These are phyloP conservation scores for Saturnispora dispora DNA, from an alignment of 805 yeast species.

Conservation along the genomic window DNA sequence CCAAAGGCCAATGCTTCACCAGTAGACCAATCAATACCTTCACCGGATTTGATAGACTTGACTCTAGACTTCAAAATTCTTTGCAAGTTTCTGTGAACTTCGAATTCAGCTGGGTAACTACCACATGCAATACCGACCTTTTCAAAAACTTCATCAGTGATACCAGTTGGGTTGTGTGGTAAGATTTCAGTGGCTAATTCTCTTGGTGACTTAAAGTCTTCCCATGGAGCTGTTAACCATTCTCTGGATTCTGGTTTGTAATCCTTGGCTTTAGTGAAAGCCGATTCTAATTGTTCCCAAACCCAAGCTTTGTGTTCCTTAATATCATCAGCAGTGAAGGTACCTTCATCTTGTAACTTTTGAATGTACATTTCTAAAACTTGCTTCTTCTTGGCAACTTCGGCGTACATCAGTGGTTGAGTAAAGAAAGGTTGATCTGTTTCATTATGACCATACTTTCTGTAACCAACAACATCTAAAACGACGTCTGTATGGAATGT, in stretches of 20 bases:
- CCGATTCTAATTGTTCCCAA: slow-evolving; percentile 88
- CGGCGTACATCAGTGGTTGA: slow-evolving; percentile 94
- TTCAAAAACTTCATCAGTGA: slow-evolving; percentile 60
- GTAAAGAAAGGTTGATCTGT: slow-evolving; percentile 99
- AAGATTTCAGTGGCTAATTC: slow-evolving; percentile 92
- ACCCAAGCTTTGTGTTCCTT: slow-evolving; percentile 98
- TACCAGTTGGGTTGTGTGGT: slow-evolving; percentile 94
- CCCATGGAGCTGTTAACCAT: slow-evolving; percentile 99
- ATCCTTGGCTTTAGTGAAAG: slow-evolving; percentile 80
- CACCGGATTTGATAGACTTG: slow-evolving; percentile 76
- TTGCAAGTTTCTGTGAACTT: slow-evolving; percentile 90
- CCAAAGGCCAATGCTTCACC: slow-evolving; percentile 99
- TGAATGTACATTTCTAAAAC: slow-evolving; percentile 81
- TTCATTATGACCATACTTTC: slow-evolving; percentile 98
- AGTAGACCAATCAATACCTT: slow-evolving; percentile 97
- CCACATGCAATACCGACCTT: slow-evolving; percentile 73
- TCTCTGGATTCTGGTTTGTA: slow-evolving; percentile 87
- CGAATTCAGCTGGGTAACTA: slow-evolving; percentile 78
- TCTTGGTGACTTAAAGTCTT: slow-evolving; percentile 94
- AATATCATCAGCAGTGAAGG: slow-evolving; percentile 83
- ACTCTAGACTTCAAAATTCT: slow-evolving; percentile 84
- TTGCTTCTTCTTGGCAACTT: slow-evolving; percentile 80
- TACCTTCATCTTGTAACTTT: slow-evolving; percentile 73
- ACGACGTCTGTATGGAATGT: slow-evolving; percentile 94
- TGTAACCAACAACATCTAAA: slow-evolving; percentile 95